These are phyloP conservation scores for Aspergillus aculeatinus DNA, from an alignment of 2,329 filamentous ascomycete species.

Conservation along the genomic window DNA sequence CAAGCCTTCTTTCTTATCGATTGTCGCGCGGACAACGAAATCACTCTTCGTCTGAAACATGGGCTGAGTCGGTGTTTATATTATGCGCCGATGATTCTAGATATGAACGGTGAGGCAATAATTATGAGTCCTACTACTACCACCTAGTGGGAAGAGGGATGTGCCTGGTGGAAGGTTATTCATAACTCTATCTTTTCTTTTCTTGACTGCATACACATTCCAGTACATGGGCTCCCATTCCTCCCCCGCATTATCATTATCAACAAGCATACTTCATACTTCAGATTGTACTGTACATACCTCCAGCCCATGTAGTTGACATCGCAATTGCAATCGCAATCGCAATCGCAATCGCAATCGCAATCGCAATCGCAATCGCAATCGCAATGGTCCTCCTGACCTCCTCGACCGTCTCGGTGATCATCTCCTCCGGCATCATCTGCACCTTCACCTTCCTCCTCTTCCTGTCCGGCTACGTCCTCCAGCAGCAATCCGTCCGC, in stretches of 20 bases:
- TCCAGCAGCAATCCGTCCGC: constrained; percentile 82
- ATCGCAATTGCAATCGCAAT: no score
- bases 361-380: no score
- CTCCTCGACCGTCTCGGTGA: constrained; percentile 45
- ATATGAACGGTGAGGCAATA: no score
- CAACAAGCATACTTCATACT: neutral
- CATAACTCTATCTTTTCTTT: no score
- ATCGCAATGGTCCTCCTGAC: constrained; percentile 47
- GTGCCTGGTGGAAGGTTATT: no score
- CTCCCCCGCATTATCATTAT: neutral
- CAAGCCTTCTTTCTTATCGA: constrained; percentile 38
- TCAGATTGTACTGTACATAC: no score
- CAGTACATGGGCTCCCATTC: neutral
- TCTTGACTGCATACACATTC: no score
- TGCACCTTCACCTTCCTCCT: constrained; percentile 75
- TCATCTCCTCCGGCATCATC: constrained; percentile 53
- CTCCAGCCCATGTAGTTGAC: no score
- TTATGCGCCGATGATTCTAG: neutral
- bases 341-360: constrained; percentile 8
- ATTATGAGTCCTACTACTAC: no score
- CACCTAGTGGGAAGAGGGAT: no score
- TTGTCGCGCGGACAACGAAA: constrained; percentile 38
- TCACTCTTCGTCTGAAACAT: constrained; percentile 1
- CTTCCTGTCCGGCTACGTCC: constrained; percentile 81
- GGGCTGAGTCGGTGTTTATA: neutral